These are phyloP conservation scores for Colletotrichum orbiculare DNA, from an alignment of 2,329 filamentous ascomycete species.

Conservation along the genomic window DNA sequence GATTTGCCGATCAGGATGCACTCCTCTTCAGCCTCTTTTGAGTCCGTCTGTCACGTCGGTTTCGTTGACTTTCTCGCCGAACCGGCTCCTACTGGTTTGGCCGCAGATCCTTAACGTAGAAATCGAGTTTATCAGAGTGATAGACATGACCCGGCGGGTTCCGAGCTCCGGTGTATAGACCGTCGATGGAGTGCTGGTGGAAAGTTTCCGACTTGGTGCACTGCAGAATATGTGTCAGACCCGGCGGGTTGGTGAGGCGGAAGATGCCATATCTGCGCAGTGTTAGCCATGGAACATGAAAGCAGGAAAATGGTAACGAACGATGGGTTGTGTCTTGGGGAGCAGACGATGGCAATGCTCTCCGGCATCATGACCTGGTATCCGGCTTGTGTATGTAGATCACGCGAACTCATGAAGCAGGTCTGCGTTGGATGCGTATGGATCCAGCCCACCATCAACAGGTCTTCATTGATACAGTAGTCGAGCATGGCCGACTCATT, in stretches of 20 bases:
- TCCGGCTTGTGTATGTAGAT: conserved; percentile 91
- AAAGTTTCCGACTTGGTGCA: conserved; percentile 86
- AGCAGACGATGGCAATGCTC: conserved; percentile 96
- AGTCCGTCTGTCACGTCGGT: neutral
- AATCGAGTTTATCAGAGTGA: conserved; percentile 73
- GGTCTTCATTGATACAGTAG: conserved; percentile 84
- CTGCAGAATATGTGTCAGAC: conserved; percentile 83
- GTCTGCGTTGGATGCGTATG: conserved; percentile 97
- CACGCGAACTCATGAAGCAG: conserved; percentile 96
- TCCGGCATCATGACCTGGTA: conserved; percentile 98
- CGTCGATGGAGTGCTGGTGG: conserved; percentile 75
- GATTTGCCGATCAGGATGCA: too few species aligned
- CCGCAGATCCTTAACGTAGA: conserved; percentile 67
- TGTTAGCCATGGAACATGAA: conserved; percentile 13
- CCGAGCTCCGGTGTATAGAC: conserved; percentile 82
- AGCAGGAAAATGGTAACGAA: conserved; percentile 55
- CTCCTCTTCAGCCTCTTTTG: neutral
- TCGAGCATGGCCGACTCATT: conserved; percentile 89
- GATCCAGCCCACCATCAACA: conserved; percentile 95
- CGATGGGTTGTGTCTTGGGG: conserved; percentile 82
- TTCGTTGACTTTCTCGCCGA: neutral
- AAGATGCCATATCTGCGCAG: conserved; percentile 84
- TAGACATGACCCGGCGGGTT: conserved; percentile 76
- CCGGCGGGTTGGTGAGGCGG: conserved; percentile 91
- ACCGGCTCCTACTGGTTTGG: conserved; percentile 41